Evolutionary conservation across 2,329 filamentous ascomycete genomes (phyloP).

Genomic region (Diaporthe sp.): DNA sequence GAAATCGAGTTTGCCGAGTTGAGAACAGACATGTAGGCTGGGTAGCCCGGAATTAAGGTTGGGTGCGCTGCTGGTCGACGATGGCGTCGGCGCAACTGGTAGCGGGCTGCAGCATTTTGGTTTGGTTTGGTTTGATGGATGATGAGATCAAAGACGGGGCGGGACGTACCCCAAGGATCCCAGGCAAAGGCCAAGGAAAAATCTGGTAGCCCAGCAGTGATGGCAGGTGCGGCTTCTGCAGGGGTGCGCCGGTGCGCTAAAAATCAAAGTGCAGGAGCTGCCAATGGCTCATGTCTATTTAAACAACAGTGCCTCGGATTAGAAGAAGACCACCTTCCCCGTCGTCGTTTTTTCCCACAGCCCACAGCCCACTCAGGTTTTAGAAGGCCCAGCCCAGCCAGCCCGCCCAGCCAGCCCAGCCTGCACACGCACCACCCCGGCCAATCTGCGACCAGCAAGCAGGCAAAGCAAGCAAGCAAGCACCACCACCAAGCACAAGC

Average conservation of each 20-base stretch:
- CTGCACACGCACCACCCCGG: constrained; percentile 17
- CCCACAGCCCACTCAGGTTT: constrained; percentile 32
- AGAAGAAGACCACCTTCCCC: constrained; percentile 41
- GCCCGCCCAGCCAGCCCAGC: constrained; percentile 22
- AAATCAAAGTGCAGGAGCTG: constrained; percentile 28
- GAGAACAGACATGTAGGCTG: not conserved
- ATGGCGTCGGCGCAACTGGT: constrained; percentile 17
- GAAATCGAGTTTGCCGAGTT: constrained; percentile 17
- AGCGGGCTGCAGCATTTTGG: constrained; percentile 11
- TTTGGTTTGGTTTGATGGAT: constrained; percentile 13
- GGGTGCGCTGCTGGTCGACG: not conserved
- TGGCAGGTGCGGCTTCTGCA: constrained; percentile 41
- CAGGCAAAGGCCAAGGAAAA: constrained; percentile 40
- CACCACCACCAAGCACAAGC: not conserved
- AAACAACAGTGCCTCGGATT: constrained; percentile 41
- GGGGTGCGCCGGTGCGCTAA: constrained; percentile 40
- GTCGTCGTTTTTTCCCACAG: constrained; percentile 41
- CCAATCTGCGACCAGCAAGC: constrained; percentile 18
- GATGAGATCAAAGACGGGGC: not conserved
- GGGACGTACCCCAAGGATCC: constrained; percentile 27
- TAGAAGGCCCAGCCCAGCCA: constrained; percentile 30
- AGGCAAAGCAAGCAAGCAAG: constrained; percentile 3
- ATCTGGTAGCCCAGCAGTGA: constrained; percentile 35
- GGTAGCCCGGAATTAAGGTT: constrained; percentile 12
- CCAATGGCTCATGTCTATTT: constrained; percentile 41